Percentiles rank a stretch among this genome's conserved stretches.
Evolutionary conservation across 768 basidiomycete genomes (phyloP).

Genomic region (Mycena amicta): DNA sequence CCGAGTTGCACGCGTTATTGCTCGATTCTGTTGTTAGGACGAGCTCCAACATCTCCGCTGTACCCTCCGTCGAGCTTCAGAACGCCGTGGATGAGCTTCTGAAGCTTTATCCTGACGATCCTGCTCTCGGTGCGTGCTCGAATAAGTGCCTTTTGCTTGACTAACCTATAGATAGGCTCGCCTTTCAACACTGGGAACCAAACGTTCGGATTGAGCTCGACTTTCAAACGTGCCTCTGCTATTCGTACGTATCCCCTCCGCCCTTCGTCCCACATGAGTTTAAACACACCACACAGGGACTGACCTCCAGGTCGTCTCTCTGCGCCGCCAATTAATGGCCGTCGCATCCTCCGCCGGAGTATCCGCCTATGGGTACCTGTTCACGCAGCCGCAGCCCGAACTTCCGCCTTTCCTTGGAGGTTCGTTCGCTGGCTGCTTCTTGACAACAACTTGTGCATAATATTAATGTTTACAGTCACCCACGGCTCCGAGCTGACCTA

Average conservation of each 20-base stretch:
- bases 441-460: not conserved
- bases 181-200: constrained; percentile 44
- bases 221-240: constrained; percentile 35
- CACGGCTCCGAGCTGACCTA: constrained; percentile 38
- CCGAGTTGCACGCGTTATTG: not conserved
- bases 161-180: constrained; percentile 29
- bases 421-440: constrained; percentile 13
- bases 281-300: constrained; percentile 29
- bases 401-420: constrained; percentile 29
- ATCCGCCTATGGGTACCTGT: constrained; percentile 45
- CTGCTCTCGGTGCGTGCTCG: constrained; percentile 26
- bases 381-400: constrained; percentile 38
- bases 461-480: constrained; percentile 23
- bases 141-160: not conserved
- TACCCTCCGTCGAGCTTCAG: not conserved
- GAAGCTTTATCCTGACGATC: constrained; percentile 42
- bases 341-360: constrained; percentile 41
- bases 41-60: constrained; percentile 1
- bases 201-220: constrained; percentile 40
- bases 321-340: constrained; percentile 41
- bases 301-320: constrained; percentile 43
- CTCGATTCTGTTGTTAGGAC: not conserved
- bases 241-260: constrained; percentile 25
- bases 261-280: not conserved
- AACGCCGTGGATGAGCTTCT: constrained; percentile 34